Percentiles rank a stretch among this genome's conserved stretches.
Conservation (phyloP, 2,329 filamentous ascomycete genomes). For the Helotiales sp. region DNA sequence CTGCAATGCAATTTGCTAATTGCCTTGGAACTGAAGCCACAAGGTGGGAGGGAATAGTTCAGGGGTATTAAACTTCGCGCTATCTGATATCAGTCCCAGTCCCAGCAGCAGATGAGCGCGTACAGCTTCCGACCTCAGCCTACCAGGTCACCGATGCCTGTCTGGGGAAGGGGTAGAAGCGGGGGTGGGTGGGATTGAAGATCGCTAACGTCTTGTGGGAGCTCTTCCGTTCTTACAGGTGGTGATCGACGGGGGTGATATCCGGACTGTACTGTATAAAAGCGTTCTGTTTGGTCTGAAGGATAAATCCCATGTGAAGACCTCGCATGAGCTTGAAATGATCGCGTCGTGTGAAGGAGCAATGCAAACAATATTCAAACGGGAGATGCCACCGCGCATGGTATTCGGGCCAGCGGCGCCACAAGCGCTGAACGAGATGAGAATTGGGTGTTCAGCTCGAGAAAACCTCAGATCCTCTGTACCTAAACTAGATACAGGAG, state of each 20-base stretch:
- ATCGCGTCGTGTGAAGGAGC: not conserved
- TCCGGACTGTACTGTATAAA: not conserved
- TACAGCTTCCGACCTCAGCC: not conserved
- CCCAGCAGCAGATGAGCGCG: not conserved
- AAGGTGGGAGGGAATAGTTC: not conserved
- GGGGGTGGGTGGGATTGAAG: not conserved
- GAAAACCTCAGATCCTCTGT: not conserved
- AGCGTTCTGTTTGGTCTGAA: too few species aligned
- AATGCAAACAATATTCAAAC: not conserved
- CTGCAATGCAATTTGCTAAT: not conserved
- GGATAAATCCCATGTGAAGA: not conserved
- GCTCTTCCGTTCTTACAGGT: not conserved
- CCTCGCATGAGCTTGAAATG: not conserved
- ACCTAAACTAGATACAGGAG: not conserved
- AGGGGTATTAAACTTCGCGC: not conserved
- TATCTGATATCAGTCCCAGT: too few species aligned
- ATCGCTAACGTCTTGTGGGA: constrained; percentile 4
- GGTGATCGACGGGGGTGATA: not conserved
- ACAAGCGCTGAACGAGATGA: not conserved
- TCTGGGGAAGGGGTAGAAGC: constrained; percentile 2
- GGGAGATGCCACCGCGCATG: not conserved
- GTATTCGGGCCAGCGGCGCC: not conserved
- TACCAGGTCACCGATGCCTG: constrained; percentile 2
- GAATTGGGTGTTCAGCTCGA: not conserved
- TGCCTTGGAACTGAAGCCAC: not conserved